These are phyloP conservation scores for Sordaria brevicollis DNA, from an alignment of 495 filamentous ascomycete species.

Conservation along the genomic window DNA sequence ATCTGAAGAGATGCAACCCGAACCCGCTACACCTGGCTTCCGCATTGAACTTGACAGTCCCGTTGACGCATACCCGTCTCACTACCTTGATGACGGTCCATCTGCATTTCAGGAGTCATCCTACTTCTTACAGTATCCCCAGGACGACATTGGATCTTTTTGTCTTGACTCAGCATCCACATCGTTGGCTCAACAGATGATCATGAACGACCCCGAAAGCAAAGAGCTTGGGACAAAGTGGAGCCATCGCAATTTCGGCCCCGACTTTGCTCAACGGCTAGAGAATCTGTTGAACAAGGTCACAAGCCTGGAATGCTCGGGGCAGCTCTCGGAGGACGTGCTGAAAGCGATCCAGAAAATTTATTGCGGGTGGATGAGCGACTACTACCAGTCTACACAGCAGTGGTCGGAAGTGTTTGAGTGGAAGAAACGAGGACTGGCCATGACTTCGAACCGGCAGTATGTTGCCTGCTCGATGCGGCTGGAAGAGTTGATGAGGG, in stretches of 20 bases:
- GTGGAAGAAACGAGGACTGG: slow-evolving; percentile 12
- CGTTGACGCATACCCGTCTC: not conserved
- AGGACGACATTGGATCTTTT: not conserved
- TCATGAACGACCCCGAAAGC: slow-evolving; percentile 10
- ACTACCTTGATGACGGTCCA: not conserved
- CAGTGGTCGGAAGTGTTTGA: slow-evolving; percentile 14
- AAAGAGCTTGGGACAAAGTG: slow-evolving; percentile 15
- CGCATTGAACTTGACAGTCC: not conserved
- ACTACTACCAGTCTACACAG: slow-evolving; percentile 16
- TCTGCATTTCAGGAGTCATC: not conserved
- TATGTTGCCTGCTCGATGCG: slow-evolving; percentile 20
- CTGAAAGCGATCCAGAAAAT: slow-evolving; percentile 14
- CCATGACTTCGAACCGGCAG: slow-evolving; percentile 15
- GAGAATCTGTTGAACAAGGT: slow-evolving; percentile 2
- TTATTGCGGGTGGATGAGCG: slow-evolving; percentile 17
- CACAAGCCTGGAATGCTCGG: not conserved
- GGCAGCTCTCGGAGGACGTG: slow-evolving; percentile 2
- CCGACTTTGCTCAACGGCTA: slow-evolving; percentile 7
- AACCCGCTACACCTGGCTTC: not conserved
- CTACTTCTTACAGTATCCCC: not conserved
- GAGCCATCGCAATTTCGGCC: slow-evolving; percentile 7
- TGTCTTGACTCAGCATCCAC: slow-evolving; percentile 16
- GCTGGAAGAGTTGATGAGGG: slow-evolving; percentile 17
- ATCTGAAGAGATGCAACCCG: not conserved
- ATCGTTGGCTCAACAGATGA: slow-evolving; percentile 20